These are phyloP conservation scores for Alternaria alternata DNA, from an alignment of 2,329 filamentous ascomycete species.

Conservation along the genomic window DNA sequence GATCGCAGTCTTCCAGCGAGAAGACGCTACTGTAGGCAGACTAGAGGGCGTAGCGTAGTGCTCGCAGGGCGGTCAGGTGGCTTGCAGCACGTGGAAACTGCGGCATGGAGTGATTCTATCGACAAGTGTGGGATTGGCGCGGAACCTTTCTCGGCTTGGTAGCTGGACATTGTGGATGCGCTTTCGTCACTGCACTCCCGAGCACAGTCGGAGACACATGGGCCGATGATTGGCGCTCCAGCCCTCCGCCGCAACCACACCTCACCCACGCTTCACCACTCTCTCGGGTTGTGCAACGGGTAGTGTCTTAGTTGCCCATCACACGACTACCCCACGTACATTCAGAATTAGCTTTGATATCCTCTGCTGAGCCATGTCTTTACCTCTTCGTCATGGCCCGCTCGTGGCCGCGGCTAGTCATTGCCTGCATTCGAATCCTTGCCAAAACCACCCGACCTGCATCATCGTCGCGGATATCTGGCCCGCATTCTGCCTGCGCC, in stretches of 20 bases:
- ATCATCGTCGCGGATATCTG: slow-evolving; percentile 9
- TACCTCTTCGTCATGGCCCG: background rate
- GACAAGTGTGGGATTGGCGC: slow-evolving; percentile 19
- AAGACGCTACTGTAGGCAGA: slow-evolving; percentile 11
- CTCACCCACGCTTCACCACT: background rate
- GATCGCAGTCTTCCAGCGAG: background rate
- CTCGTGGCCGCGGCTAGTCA: slow-evolving; percentile 5
- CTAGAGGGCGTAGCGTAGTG: slow-evolving; percentile 14
- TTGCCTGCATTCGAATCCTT: slow-evolving; percentile 13
- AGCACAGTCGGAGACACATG: slow-evolving; percentile 7
- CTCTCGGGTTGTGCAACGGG: background rate
- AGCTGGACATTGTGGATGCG: slow-evolving; percentile 8
- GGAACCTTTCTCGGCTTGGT: slow-evolving; percentile 7
- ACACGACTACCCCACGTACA: background rate
- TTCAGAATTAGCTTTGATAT: background rate
- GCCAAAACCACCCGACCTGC: slow-evolving; percentile 9
- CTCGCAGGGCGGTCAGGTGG: slow-evolving; percentile 16
- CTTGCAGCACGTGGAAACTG: slow-evolving; percentile 15
- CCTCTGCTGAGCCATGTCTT: background rate
- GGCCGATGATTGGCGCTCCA: slow-evolving; percentile 15
- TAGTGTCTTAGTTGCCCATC: background rate
- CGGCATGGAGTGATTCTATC: slow-evolving; percentile 4
- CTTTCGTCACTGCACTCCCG: slow-evolving; percentile 13
- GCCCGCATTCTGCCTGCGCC: slow-evolving; percentile 8
- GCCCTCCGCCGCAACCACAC: background rate